phyloP scores from a whole-genome alignment of 345 rosid genomes.

The Ricinus communis region DNA sequence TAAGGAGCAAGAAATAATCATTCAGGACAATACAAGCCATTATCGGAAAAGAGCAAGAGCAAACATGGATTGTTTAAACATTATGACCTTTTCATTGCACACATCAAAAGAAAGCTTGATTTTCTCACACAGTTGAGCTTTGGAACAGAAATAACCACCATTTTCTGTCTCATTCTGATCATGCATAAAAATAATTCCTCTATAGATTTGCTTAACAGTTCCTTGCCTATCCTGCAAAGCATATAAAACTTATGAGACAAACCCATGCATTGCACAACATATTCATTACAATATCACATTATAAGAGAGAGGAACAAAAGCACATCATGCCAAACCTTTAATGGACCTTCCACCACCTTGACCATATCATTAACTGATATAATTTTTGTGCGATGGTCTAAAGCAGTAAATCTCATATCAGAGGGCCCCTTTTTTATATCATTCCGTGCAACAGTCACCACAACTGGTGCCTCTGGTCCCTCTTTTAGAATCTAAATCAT shows the following conservation, averaged over 20 bases:
- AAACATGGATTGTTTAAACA: constrained; percentile 4
- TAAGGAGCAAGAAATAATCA: constrained; percentile 13
- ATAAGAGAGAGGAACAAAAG: not conserved
- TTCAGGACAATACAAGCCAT: not conserved
- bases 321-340: constrained; percentile 48
- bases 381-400: constrained; percentile 58
- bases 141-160: constrained; percentile 83
- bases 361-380: constrained; percentile 73
- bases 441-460: constrained; percentile 50
- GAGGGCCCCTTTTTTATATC: constrained; percentile 60
- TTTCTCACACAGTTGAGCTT: constrained; percentile 77
- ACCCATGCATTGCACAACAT: not conserved
- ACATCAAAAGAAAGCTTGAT: constrained; percentile 46
- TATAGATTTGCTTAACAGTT: constrained; percentile 73
- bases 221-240: constrained; percentile 84
- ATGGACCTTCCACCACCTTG: constrained; percentile 75
- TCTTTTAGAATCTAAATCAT: constrained; percentile 68
- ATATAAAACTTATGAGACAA: constrained; percentile 13
- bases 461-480: constrained; percentile 60
- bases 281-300: not conserved
- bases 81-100: constrained; percentile 56
- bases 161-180: constrained; percentile 72
- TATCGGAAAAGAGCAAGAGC: not conserved
- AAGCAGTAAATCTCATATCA: constrained; percentile 73
- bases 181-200: constrained; percentile 70